These are phyloP conservation scores for Xylariales sp. DNA, from an alignment of 2,329 filamentous ascomycete species.

Conservation along the genomic window DNA sequence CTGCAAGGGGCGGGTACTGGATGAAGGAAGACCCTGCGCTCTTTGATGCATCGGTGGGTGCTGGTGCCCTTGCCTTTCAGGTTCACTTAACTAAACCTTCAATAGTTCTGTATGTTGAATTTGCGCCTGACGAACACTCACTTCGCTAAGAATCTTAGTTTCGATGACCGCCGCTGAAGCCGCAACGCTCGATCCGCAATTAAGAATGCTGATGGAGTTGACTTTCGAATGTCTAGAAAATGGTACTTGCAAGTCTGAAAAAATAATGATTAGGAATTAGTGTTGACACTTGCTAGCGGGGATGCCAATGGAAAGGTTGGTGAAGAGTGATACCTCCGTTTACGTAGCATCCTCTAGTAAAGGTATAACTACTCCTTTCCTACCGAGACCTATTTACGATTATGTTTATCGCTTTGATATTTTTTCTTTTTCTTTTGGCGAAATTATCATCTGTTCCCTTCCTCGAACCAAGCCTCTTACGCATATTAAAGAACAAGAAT, in stretches of 20 bases:
- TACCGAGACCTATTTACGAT: not conserved
- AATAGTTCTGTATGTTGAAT: slow-evolving; percentile 8
- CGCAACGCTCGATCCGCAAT: slow-evolving; percentile 8
- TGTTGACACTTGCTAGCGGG: not conserved
- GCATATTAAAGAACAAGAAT: not conserved
- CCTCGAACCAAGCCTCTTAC: not conserved
- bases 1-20: slow-evolving; percentile 8
- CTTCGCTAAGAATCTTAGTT: slow-evolving; percentile 10
- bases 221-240: slow-evolving; percentile 10
- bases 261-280: not conserved
- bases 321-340: slow-evolving; percentile 6
- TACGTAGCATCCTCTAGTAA: slow-evolving; percentile 7
- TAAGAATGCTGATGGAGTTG: slow-evolving; percentile 11
- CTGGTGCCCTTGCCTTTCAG: not conserved
- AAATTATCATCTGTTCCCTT: not conserved
- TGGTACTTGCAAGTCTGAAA: not conserved
- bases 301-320: slow-evolving; percentile 9
- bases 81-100: not conserved
- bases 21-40: slow-evolving; percentile 15
- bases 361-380: not conserved
- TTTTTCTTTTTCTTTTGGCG: not conserved
- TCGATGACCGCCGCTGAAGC: slow-evolving; percentile 10
- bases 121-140: not conserved
- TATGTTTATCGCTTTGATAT: not conserved
- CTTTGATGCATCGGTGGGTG: slow-evolving; percentile 9